Conservation (phyloP, 768 basidiomycete genomes). For the Termitomyces sp. region DNA sequence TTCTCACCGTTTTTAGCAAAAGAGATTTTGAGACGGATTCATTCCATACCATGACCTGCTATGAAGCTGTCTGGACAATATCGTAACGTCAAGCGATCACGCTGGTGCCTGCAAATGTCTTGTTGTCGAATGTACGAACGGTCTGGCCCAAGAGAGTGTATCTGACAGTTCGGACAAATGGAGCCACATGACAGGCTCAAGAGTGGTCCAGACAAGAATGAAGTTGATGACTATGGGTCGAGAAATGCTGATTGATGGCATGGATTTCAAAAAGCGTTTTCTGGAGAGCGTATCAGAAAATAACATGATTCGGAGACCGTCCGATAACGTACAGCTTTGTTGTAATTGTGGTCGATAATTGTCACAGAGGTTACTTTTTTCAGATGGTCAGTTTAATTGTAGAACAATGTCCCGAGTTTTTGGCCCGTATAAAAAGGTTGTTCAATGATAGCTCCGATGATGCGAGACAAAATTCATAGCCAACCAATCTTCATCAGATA, state of each 20-base stretch:
- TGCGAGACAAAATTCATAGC: background rate
- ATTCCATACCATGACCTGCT: background rate
- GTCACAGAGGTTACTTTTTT: background rate
- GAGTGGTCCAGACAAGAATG: background rate
- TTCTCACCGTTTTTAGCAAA: background rate
- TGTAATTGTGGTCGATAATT: background rate
- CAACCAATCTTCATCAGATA: background rate
- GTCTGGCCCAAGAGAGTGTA: background rate
- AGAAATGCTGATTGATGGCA: background rate
- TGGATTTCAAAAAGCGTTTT: background rate
- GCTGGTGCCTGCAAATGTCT: background rate
- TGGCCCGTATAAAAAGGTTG: background rate
- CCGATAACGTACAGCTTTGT: background rate
- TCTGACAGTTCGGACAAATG: background rate
- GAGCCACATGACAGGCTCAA: background rate
- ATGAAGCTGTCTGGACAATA: background rate
- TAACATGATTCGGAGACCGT: background rate
- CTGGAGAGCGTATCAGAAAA: background rate
- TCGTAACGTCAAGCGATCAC: background rate
- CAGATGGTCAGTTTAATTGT: background rate
- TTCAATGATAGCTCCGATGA: too few species aligned
- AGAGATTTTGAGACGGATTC: too few species aligned
- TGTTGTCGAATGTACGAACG: background rate
- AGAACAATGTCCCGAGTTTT: background rate
- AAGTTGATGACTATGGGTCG: background rate